A percentile compares a stretch with the other conserved stretches of the same genome.
Evolutionary conservation across 805 yeast species (phyloP).

Genomic region (Candida sanyiensis): DNA sequence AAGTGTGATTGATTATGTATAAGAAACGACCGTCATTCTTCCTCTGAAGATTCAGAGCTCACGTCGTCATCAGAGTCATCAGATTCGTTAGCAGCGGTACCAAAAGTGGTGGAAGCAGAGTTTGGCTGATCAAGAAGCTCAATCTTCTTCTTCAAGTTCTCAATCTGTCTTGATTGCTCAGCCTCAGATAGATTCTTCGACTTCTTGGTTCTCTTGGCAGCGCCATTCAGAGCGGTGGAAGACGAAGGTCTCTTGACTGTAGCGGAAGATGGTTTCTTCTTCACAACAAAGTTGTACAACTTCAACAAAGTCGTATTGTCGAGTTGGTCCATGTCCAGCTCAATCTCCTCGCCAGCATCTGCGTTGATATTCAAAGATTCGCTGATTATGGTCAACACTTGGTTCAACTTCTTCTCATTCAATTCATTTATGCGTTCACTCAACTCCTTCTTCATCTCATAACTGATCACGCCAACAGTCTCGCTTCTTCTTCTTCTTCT

Average conservation of each 20-base stretch:
- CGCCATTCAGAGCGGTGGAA: conserved; percentile 8
- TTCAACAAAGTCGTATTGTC: conserved; percentile 79
- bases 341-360: conserved; percentile 82
- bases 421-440: conserved; percentile 76
- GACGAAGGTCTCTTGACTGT: conserved; percentile 10
- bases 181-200: conserved; percentile 57
- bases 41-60: conserved; percentile 66
- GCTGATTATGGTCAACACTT: conserved; percentile 78
- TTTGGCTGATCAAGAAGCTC: conserved; percentile 52
- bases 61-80: conserved; percentile 48
- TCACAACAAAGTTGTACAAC: conserved; percentile 76
- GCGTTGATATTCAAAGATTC: conserved; percentile 59
- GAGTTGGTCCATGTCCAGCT: conserved; percentile 89
- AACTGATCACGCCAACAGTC: conserved; percentile 52
- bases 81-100: conserved; percentile 31
- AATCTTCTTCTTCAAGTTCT: conserved; percentile 64
- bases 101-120: conserved; percentile 11
- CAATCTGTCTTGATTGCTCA: conserved; percentile 63
- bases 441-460: conserved; percentile 94
- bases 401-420: conserved; percentile 75
- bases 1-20: background rate
- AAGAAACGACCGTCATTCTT: conserved; percentile 40
- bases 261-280: conserved; percentile 26
- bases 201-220: conserved; percentile 37
- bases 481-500: conserved; percentile 26